Evolutionary conservation across 768 basidiomycete genomes (phyloP).

Genomic region (Nidula microcarpa): DNA sequence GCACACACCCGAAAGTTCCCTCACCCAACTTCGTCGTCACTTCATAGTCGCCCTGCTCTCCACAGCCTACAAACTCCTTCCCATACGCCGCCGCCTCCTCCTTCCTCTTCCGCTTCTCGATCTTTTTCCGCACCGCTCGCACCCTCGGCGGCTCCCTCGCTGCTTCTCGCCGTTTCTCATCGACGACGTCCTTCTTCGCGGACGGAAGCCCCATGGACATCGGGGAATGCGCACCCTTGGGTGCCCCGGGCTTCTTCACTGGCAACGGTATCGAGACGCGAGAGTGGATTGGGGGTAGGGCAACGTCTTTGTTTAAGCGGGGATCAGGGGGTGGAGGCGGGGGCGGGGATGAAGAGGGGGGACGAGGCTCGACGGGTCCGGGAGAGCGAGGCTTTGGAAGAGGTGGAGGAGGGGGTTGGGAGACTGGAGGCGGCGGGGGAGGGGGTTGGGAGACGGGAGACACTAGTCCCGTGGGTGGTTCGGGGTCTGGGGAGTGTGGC

Average conservation of each 20-base stretch:
- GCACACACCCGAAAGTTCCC: slow-evolving; percentile 90
- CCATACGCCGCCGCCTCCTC: slow-evolving; percentile 71
- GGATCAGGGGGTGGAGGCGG: slow-evolving; percentile 11
- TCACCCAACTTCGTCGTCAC: slow-evolving; percentile 88
- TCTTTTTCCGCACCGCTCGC: background rate
- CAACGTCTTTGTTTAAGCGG: background rate
- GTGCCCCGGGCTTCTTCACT: slow-evolving; percentile 29
- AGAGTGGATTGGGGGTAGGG: background rate
- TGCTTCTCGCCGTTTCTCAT: too few species aligned
- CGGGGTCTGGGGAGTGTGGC: background rate
- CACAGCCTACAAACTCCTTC: slow-evolving; percentile 64
- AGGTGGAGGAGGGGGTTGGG: slow-evolving; percentile 17
- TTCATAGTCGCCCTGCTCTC: slow-evolving; percentile 72
- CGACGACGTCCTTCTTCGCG: slow-evolving; percentile 4
- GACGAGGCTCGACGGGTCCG: slow-evolving; percentile 8
- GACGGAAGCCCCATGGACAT: slow-evolving; percentile 23
- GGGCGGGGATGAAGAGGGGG: slow-evolving; percentile 11
- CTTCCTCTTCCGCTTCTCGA: slow-evolving; percentile 38
- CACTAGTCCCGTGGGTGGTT: slow-evolving; percentile 6
- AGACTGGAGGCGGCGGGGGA: slow-evolving; percentile 28
- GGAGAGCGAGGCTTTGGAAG: slow-evolving; percentile 3
- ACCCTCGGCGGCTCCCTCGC: background rate
- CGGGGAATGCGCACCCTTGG: slow-evolving; percentile 43
- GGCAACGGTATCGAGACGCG: slow-evolving; percentile 30
- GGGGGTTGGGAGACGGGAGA: slow-evolving; percentile 18